Base-by-base conservation (phyloP, 164 flowering plant genomes). In the Saururus chinensis region DNA sequence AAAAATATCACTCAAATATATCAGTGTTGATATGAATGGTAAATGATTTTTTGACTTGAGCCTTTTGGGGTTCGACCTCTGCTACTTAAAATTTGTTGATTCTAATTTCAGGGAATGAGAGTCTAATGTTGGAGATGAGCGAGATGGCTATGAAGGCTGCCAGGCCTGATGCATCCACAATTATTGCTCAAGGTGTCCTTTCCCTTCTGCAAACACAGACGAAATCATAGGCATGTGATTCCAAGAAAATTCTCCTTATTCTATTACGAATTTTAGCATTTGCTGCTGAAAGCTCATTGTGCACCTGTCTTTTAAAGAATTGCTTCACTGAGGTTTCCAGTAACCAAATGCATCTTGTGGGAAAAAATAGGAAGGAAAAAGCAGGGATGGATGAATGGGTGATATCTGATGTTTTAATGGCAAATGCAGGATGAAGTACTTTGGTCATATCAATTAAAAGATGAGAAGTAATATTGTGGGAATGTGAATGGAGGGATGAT, bases 121-220 rank as follows among this genome's bases (percentile, higher is more conserved):
- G 40, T 37, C 57, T 61, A 59, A 76, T 79, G 82, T 69, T 69
- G 8, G 82, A 79, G 40, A 81, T 88, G 88, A 60, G 75, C 54
- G 84, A 81, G 55, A 78, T 80, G 70, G 84, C 88, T 59, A 52
- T 79, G 70, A 79, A 76, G 64, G 81, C 82, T 53, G 88, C 90
- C 37, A 77, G 79, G 66, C 86, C 88, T 25, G 74, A 79, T 52
- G 96, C 96, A 22, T 64, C 87, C 40, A 60, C 79, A 53, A 82
- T 78, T 60, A 84, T 88, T 53, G 85, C 84, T 30, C 70, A 76
- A 49, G 77, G 71, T 65, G 77, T 88, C 61, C 59, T 81, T 61
- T 76, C 84, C 22, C 75, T 84, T 21, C 68, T 73, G 6, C 57
- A 55, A 26, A 55, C 23, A 23, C 19, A 24, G 57, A 23, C 11